A percentile compares a stretch with the other conserved stretches of the same genome.
Evolutionary conservation across 306 rosid species (phyloP).

Genomic region (Quercus parvula): DNA sequence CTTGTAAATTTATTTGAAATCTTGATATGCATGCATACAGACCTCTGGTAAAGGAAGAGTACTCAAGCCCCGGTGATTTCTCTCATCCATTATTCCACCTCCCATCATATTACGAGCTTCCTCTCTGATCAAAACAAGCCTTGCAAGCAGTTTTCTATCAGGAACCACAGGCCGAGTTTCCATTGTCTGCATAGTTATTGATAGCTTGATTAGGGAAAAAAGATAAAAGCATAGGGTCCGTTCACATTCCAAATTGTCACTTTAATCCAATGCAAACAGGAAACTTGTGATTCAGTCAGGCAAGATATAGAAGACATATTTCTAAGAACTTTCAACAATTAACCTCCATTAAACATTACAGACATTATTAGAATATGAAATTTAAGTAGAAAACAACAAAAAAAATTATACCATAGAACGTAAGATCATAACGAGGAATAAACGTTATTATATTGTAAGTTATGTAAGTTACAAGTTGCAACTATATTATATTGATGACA

Average conservation of each 20-base stretch:
- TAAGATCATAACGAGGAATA: not conserved
- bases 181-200: conserved; percentile 63
- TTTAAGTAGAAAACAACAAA: not conserved
- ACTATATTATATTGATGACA: not conserved
- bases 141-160: conserved; percentile 85
- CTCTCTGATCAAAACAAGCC: conserved; percentile 97
- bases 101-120: conserved; percentile 99
- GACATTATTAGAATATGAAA: too few species aligned
- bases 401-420: not conserved
- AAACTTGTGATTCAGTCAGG: conserved; percentile 4
- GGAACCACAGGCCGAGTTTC: conserved; percentile 89
- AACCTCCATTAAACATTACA: not conserved
- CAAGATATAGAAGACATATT: not conserved
- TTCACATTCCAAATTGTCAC: conserved; percentile 5
- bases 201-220: conserved; percentile 5
- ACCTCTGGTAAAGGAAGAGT: conserved; percentile 97
- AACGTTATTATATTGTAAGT: not conserved
- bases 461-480: not conserved
- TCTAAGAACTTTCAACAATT: not conserved
- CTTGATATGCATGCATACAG: conserved; percentile 20
- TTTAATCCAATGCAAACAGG: not conserved
- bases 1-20: conserved; percentile 5
- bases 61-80: conserved; percentile 82
- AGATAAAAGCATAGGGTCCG: not conserved
- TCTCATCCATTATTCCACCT: conserved; percentile 86